These are phyloP conservation scores for Colletotrichum gloeosporioides DNA, from an alignment of 2,329 filamentous ascomycete genomes.

Conservation along the genomic window DNA sequence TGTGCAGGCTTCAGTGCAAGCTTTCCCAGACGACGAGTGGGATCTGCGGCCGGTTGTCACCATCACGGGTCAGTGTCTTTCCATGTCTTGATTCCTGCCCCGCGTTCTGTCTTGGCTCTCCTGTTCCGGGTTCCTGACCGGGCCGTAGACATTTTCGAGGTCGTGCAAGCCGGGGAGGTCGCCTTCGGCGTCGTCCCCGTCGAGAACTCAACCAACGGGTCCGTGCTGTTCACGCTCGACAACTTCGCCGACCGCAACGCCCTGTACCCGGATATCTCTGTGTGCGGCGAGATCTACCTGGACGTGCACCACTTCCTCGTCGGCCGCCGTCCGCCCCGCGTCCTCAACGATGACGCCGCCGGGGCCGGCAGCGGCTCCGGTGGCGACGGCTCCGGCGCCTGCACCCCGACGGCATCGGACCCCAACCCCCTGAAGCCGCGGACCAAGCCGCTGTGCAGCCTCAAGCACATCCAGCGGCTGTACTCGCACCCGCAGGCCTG, in stretches of 20 bases:
- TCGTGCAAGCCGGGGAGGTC: constrained; percentile 71
- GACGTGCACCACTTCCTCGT: constrained; percentile 89
- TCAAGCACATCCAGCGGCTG: constrained; percentile 73
- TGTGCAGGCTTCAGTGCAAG: constrained; percentile 49
- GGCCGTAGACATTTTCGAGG: constrained; percentile 74
- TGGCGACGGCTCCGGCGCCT: constrained; percentile 44
- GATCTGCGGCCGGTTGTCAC: constrained; percentile 55
- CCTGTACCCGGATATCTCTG: constrained; percentile 70
- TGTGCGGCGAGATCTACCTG: constrained; percentile 86
- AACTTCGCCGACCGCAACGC: constrained; percentile 78
- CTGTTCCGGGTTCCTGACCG: constrained; percentile 1
- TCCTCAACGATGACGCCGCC: constrained; percentile 31
- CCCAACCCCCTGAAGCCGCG: constrained; percentile 51
- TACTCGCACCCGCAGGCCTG: constrained; percentile 97
- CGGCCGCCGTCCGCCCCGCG: constrained; percentile 45
- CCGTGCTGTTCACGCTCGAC: constrained; percentile 89
- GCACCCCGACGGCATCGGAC: constrained; percentile 53
- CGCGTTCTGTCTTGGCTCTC: neutral
- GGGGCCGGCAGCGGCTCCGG: constrained; percentile 16
- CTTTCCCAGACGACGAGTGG: constrained; percentile 54
- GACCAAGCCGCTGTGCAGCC: constrained; percentile 51
- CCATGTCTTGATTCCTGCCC: neutral
- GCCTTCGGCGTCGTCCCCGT: constrained; percentile 86
- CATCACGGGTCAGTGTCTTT: constrained; percentile 48
- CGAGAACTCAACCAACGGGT: constrained; percentile 95